Evolutionary conservation across 768 basidiomycete genomes (phyloP), one percentile per base, ranked within the genome.

Genomic region (Suillus brevipes): DNA sequence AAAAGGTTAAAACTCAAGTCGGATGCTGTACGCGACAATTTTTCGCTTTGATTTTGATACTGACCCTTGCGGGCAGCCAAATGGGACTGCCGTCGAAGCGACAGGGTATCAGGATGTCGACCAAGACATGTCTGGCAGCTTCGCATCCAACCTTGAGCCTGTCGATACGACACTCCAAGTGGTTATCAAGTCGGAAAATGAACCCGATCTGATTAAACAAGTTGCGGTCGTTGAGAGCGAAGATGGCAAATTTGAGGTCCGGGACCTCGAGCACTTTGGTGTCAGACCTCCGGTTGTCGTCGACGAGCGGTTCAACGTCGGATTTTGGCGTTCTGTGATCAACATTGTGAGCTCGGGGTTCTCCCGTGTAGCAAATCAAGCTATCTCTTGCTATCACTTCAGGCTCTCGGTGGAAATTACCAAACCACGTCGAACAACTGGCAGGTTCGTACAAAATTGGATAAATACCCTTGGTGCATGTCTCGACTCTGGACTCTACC

Each of bases 251-350:
- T 52, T 60, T 10, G 62, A 67, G 31, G 10, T 68, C 28, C 67
- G 62, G 62, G 56, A 60, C 43, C 43, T 67, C n/a, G 42, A 64
- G 18, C 36, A 61, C 5, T 60, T 68, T 53, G 38, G 56, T 57
- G 62, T 68, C 36, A 62, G 67, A 31, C 67, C 66, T 47, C 23
- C 34, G 23, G 36, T 68, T 36, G 18, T 28, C n/a, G 62, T 68
- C 8, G 58, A 67, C 23, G 62, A 66, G 8, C 62, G 59, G 20
- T 64, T 42, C 12, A 13, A n/a, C 37, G 14, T 64, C 2, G 68
- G 69, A 28, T 72, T 69, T 58, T 58, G 50, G 13, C 58, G 71
- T 6, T 64, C 61, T 20, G 71, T 69, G 28, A 72, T 72, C 31
- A 40, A 62, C 8, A 62, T 69, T 50, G 66, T 71, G 43, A 9